Evolutionary conservation across 805 yeast genomes (phyloP), one percentile per base, ranked within the genome.

Genomic region (Saccharomycopsis fodiens): DNA sequence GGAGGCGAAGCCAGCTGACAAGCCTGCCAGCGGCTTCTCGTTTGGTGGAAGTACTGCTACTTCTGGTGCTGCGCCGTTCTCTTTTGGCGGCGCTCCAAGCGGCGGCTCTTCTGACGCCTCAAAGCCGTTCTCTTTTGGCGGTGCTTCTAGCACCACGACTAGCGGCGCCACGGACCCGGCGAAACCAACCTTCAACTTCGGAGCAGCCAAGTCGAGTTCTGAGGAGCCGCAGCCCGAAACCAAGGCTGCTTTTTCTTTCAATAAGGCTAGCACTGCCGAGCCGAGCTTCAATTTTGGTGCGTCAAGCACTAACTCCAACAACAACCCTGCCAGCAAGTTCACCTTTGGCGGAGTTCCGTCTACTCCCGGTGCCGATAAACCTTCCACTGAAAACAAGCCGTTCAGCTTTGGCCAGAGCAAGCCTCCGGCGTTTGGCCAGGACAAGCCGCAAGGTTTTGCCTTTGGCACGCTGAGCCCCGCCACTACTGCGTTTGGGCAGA

Each of bases 131-230:
- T 39, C 42, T 8, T 39, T 39, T 39, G 42, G 42, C 6, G 20
- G 20, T 32, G 5, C 20, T 32, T 12, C 12, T 29, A 29, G 32
- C 32, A 29, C 12, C n/a, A 29, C 12, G 12, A 29, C 12, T n/a
- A 12, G n/a, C 12, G 13, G n/a, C 12, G n/a, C 32, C n/a, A 12
- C 32, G n/a, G 32, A 29, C 12, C 13, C 19, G 20, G 23, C 21
- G 15, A 43, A 37, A 30, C 46, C 44, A 17, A 10, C 34, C 10
- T 42, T 42, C 27, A 13, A 41, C 10, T 38, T 37, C 19, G 17
- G 19, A 3, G 29, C 30, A 4, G 15, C 13, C 8, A 20, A 6
- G 7, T 7, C 8, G 7, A 17, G 20, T 32, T 15, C 39, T 17
- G 22, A 17, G 20, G 25, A 36, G 20, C 19, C 36, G 15, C 36